Evolutionary conservation across 1,284 basidiomycete genomes (phyloP).

Genomic region (Tylopilus orsonianus): DNA sequence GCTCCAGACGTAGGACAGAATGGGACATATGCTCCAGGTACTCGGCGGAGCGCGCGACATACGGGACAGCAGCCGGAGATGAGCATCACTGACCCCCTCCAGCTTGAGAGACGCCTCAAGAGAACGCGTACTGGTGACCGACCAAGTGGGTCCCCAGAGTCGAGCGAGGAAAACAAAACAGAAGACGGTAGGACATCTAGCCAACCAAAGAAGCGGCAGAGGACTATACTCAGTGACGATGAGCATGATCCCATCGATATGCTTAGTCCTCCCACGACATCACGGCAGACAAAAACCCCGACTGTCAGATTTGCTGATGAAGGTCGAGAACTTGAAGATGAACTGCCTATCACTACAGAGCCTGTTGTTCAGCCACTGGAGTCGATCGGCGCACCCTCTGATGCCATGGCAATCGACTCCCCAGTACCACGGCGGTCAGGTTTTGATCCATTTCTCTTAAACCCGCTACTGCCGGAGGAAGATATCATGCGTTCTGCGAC

Average conservation of each 20-base stretch:
- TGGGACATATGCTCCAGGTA: slow-evolving; percentile 41
- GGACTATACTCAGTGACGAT: slow-evolving; percentile 45
- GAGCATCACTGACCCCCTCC: slow-evolving; percentile 66
- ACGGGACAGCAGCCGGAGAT: slow-evolving; percentile 72
- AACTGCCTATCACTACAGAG: slow-evolving; percentile 19
- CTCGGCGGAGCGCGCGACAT: slow-evolving; percentile 66
- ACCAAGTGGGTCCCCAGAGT: slow-evolving; percentile 51
- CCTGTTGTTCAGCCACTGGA: background rate
- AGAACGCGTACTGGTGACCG: slow-evolving; percentile 64
- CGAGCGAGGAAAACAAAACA: slow-evolving; percentile 49
- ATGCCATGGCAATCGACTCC: slow-evolving; percentile 37
- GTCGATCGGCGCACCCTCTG: slow-evolving; percentile 9
- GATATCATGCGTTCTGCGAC: slow-evolving; percentile 24
- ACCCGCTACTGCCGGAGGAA: slow-evolving; percentile 46
- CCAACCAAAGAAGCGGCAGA: slow-evolving; percentile 54
- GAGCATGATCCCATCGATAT: slow-evolving; percentile 50
- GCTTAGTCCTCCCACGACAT: slow-evolving; percentile 36
- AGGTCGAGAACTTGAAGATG: slow-evolving; percentile 14
- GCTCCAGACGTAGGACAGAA: slow-evolving; percentile 27
- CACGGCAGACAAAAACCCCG: slow-evolving; percentile 32
- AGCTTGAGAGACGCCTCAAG: slow-evolving; percentile 72
- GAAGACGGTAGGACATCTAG: slow-evolving; percentile 28
- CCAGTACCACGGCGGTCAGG: slow-evolving; percentile 38
- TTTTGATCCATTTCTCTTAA: slow-evolving; percentile 57
- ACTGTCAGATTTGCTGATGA: slow-evolving; percentile 46